These are phyloP conservation scores for Cladosporium velox DNA, from an alignment of 2,329 filamentous ascomycete species.

Conservation along the genomic window DNA sequence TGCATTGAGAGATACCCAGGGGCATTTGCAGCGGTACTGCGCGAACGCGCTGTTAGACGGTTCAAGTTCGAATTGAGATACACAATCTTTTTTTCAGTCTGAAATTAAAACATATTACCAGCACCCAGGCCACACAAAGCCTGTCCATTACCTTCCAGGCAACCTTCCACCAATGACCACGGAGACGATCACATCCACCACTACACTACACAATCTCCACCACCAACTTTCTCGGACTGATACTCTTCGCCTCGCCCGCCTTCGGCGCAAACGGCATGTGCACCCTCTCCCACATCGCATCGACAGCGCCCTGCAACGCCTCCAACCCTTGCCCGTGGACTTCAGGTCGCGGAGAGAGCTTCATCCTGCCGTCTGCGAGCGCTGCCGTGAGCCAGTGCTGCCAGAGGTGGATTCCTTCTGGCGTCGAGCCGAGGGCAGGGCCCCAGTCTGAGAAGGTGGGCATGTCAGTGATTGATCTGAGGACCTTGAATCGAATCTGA, in stretches of 20 bases:
- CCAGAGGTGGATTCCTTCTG: constrained; percentile 35
- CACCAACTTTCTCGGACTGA: constrained; percentile 27
- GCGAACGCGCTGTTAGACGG: neutral
- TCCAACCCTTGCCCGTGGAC: constrained; percentile 31
- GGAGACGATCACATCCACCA: neutral
- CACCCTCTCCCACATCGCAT: constrained; percentile 34
- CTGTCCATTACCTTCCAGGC: neutral
- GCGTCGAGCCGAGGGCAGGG: constrained; percentile 30
- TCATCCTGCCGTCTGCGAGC: constrained; percentile 30
- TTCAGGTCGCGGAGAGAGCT: constrained; percentile 29
- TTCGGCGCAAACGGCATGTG: constrained; percentile 14
- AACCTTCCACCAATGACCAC: too few relatives aligned
- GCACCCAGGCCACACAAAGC: neutral
- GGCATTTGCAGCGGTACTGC: neutral
- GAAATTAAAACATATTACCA: neutral
- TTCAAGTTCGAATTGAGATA: neutral
- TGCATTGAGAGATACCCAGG: constrained; percentile 10
- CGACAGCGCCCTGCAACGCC: constrained; percentile 41
- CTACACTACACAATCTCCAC: constrained; percentile 40
- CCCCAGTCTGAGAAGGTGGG: constrained; percentile 14
- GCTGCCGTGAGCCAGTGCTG: constrained; percentile 37
- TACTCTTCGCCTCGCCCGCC: constrained; percentile 22
- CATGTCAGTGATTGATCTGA: neutral
- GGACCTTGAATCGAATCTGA: neutral
- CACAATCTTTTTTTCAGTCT: neutral